Conservation (phyloP, 2,329 filamentous ascomycete species). For the Aspergillus japonicus region DNA sequence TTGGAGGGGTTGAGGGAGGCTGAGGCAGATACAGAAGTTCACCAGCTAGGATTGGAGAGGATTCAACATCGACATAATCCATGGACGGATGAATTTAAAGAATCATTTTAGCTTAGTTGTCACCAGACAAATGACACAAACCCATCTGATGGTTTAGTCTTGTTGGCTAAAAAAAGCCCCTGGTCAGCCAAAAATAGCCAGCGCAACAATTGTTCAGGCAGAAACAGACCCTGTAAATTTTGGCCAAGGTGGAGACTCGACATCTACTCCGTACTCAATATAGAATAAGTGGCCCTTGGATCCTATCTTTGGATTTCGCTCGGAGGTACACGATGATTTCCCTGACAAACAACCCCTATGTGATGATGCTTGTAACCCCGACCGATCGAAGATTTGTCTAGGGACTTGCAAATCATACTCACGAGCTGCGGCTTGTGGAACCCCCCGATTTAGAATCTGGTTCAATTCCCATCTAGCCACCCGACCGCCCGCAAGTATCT, state of each 20-base stretch:
- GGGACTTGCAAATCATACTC: not conserved
- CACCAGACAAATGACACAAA: not conserved
- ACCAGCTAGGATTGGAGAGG: not conserved
- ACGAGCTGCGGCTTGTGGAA: not conserved
- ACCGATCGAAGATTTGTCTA: not conserved
- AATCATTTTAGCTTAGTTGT: not conserved
- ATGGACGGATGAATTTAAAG: not conserved
- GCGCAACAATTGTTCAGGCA: conserved; percentile 2
- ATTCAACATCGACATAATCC: not conserved
- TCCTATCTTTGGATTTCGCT: not conserved
- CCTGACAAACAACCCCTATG: not conserved
- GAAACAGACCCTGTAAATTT: conserved; percentile 8
- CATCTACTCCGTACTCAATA: not conserved
- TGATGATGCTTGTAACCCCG: not conserved
- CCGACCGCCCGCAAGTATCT: not conserved
- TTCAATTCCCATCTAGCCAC: not conserved
- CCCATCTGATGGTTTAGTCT: not conserved
- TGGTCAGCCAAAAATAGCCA: not conserved
- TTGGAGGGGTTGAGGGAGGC: not conserved
- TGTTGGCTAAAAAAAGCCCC: not conserved
- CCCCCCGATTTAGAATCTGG: not conserved
- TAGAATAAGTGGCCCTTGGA: not conserved
- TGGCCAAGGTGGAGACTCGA: conserved; percentile 2
- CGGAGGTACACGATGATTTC: not conserved
- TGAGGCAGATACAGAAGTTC: not conserved